Percentiles rank a stretch among this genome's conserved stretches.
phyloP scores from a whole-genome alignment of 129 eudicot genomes.

The Saussurea involucrata region DNA sequence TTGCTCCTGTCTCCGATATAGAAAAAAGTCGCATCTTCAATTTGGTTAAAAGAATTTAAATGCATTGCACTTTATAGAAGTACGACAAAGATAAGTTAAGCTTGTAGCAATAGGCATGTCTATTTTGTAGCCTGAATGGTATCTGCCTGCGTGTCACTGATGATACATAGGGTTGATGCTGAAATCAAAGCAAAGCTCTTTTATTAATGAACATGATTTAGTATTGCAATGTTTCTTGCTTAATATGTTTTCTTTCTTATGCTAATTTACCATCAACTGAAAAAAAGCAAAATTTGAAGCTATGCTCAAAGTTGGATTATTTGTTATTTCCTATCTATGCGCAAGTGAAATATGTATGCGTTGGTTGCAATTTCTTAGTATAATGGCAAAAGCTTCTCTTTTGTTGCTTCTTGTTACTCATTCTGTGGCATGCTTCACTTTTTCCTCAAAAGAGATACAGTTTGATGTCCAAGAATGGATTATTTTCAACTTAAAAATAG shows the following conservation, averaged over 20 bases:
- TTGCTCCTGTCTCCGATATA: background rate
- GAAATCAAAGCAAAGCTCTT: background rate
- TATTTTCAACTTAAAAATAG: background rate
- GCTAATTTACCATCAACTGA: background rate
- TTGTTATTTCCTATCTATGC: background rate
- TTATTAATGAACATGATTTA: background rate
- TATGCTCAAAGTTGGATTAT: background rate
- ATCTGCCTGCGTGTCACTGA: background rate
- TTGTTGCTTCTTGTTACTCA: background rate
- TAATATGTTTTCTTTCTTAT: background rate
- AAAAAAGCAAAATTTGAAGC: background rate
- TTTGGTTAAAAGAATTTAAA: background rate
- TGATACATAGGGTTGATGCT: no score
- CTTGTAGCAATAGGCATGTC: background rate
- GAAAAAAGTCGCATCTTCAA: background rate
- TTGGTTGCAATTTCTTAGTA: background rate
- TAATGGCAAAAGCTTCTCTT: background rate
- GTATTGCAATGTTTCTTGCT: background rate
- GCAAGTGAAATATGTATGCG: background rate
- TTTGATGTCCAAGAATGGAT: background rate
- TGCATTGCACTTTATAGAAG: background rate
- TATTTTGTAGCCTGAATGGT: background rate
- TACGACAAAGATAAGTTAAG: background rate
- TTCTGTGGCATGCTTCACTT: background rate
- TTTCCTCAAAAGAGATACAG: background rate